Evolutionary conservation across 164 flowering plant species (phyloP).

Genomic region (Dillenia turbinata): DNA sequence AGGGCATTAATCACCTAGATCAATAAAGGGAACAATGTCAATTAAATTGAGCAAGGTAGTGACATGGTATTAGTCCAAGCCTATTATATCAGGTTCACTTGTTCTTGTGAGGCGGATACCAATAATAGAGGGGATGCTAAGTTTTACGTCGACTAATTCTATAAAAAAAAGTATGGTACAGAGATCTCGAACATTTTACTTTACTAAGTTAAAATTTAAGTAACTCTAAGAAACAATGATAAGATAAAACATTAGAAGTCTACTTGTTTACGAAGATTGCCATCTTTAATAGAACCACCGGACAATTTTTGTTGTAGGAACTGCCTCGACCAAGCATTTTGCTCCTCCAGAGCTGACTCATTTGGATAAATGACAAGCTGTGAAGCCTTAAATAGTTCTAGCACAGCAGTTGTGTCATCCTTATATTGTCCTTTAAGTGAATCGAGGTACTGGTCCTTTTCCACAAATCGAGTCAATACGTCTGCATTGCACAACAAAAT

Average conservation of each 20-base stretch:
- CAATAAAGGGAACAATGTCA: no score
- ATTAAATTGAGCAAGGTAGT: no score
- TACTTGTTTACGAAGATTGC: neutral
- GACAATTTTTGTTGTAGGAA: constrained; percentile 18
- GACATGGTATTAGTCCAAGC: no score
- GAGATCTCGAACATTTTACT: neutral
- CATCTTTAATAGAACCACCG: neutral
- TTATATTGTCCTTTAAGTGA: neutral
- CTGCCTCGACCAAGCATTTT: constrained; percentile 21
- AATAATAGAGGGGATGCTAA: no score
- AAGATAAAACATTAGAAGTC: no score
- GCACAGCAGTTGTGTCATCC: constrained; percentile 6
- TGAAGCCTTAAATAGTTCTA: constrained; percentile 22
- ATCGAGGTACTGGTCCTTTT: neutral
- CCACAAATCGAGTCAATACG: neutral
- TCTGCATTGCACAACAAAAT: neutral
- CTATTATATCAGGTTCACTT: no score
- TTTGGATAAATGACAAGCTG: neutral
- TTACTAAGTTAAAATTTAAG: neutral
- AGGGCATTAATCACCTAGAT: constrained; percentile 10
- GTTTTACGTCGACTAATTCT: no score
- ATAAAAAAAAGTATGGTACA: no score
- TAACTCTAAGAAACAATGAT: no score
- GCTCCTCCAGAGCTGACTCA: constrained; percentile 22
- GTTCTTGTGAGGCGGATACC: no score